Evolutionary conservation across 1,284 basidiomycete species (phyloP).

Genomic region (Omphalotus olearius): DNA sequence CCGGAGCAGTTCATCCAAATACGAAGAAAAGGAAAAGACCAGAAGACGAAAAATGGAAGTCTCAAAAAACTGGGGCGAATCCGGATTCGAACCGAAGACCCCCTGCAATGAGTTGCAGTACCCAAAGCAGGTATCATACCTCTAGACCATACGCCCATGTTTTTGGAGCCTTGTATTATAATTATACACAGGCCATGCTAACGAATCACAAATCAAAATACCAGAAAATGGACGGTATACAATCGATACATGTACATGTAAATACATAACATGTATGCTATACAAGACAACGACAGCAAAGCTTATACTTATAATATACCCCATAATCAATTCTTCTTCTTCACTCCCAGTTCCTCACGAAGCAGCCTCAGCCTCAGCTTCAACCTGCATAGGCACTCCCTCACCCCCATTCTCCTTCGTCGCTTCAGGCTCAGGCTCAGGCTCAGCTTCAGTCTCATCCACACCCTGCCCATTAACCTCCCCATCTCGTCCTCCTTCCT

Average conservation of each 20-base stretch:
- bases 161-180: no score
- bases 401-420: conserved; percentile 3
- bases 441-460: background rate
- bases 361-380: background rate
- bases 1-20: no score
- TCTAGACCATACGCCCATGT: conserved; percentile 11
- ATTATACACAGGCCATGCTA: no score
- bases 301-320: no score
- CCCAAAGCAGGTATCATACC: conserved; percentile 12
- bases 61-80: conserved; percentile 7
- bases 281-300: background rate
- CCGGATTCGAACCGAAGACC: conserved; percentile 12
- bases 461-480: background rate
- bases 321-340: background rate
- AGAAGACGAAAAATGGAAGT: no score
- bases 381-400: conserved; percentile 1
- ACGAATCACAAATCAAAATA: no score
- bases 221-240: background rate
- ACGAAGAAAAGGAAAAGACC: no score
- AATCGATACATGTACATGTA: background rate
- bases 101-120: background rate
- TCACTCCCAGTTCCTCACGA: background rate
- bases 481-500: background rate
- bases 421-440: background rate
- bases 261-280: no score